phyloP scores from a whole-genome alignment of 441 rosid species.

The Jatropha multifida region DNA sequence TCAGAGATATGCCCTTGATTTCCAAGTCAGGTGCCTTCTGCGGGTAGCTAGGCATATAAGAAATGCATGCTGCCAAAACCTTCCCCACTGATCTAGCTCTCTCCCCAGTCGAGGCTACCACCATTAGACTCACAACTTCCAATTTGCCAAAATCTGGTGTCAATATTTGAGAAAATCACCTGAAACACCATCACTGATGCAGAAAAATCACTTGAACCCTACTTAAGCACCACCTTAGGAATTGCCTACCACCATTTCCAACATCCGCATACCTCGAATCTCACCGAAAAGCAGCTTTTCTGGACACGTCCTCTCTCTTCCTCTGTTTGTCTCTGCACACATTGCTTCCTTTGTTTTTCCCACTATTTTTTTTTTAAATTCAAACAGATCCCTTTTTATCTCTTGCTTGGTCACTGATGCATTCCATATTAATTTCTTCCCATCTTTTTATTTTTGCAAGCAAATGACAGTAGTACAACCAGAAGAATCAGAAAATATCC shows the following conservation, averaged over 20 bases:
- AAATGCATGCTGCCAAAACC: neutral
- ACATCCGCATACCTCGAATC: neutral
- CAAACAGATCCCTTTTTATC: neutral
- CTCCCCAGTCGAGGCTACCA: neutral
- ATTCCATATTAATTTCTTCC: neutral
- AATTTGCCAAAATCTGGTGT: neutral
- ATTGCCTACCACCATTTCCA: neutral
- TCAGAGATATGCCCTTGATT: neutral
- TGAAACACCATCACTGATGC: neutral
- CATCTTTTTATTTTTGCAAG: too few relatives aligned
- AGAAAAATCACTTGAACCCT: neutral
- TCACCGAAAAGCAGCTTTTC: neutral
- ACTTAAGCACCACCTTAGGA: neutral
- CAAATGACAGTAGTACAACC: too few relatives aligned
- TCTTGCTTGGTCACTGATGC: neutral
- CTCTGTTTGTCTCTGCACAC: neutral
- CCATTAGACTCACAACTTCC: neutral
- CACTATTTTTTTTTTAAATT: neutral
- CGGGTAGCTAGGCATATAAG: neutral
- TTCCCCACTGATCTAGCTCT: neutral
- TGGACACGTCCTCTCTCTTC: neutral
- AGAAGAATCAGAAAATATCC: too few relatives aligned
- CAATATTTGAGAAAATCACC: neutral
- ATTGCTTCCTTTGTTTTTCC: neutral
- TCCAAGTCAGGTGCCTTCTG: neutral